Base-by-base conservation (phyloP, 2,329 filamentous ascomycete genomes). In the Tolypocladium capitatum region DNA sequence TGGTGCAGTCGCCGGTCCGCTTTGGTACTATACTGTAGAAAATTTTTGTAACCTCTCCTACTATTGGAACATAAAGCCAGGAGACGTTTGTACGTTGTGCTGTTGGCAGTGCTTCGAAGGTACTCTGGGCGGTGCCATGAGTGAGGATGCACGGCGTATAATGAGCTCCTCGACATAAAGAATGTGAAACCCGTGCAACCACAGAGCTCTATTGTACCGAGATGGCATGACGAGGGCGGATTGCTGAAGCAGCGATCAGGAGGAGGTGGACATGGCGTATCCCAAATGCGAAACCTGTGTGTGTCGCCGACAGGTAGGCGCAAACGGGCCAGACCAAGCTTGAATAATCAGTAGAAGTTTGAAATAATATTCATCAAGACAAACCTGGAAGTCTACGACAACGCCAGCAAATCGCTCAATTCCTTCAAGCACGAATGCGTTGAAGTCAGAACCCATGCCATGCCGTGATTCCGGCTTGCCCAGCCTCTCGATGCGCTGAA, bases 21-120 rank as follows among this genome's bases (percentile, higher is more conserved):
- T 38, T 48, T 35, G 40, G 21, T 28, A 36, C 31, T 4, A 6
- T 33, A 20, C 31, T 36, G 14, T 31, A 48, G 6, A 32, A 31
- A 30, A 48, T 21, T 14, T 36, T 43, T 36, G 31, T 36, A 7
- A 48, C 30, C n/a, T 36, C n/a, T 24, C 46, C 33, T 7, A 14
- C 40, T n/a, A 48, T 48, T 18, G 46, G 46, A 18, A 48, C 31
- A 36, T 48, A 48, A 5, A 48, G 8, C 46, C 46, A 48, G n/a
- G 31, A 34, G 38, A 48, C 46, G 9, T 31, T 30, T 14, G 28
- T 34, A 24, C 24, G 46, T 31, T 33, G 20, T 21, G 31, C 32
- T 4, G 28, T 34, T 44, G 46, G 20, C 30, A 48, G 40, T 18
- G 16, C 9, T 24, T 43, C 33, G 31, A 48, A 48, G 16, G 46